Evolutionary conservation across 805 yeast genomes (phyloP), one percentile per base, ranked within the genome.

Genomic region (Yamadazyma insecticola): DNA sequence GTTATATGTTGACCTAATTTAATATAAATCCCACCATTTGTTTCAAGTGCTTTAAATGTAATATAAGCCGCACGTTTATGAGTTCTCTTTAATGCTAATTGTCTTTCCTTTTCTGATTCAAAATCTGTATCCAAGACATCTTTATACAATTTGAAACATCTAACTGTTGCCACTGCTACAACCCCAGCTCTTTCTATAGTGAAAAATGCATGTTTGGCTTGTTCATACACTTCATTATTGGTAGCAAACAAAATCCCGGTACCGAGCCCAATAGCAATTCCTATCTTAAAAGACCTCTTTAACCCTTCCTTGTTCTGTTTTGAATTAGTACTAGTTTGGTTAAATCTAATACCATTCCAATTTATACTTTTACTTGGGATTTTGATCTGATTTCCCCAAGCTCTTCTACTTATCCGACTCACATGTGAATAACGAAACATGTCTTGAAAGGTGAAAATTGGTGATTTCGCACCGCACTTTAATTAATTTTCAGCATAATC

Each of bases 1-100:
- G 89, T 74, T 9, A 92, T 64, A 51, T 92, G 98, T 54, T 92
- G 98, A 9, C 99, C 98, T 26, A 92, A 63, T 55, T 92, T 92
- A 55, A 92, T 92, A 55, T 81, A 92, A 6, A 92, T 71, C 1
- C 98, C 98, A 12, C 96, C 97, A 50, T 92, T 92, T 18, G 64
- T 66, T 50, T 85, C 88, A 21, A 92, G 59, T 0, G 97, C 96
- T 25, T 63, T 57, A 34, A 86, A 64, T 0, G 98, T 86, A 32
- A 88, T 77, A 8, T 63, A 50, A 0, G 98, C 97, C 28, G 96
- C 88, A 34, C 63, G 63, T 36, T 63, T 53, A 52, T 92, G 97
- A 25, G 95, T 83, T 24, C 66, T 55, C 5, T 72, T 56, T 29
- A 90, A 55, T 1, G 80, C 90, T 4, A 48, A 43, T 2, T 54